Base-by-base conservation (phyloP, 164 flowering plant species). In the Liquidambar formosana region DNA sequence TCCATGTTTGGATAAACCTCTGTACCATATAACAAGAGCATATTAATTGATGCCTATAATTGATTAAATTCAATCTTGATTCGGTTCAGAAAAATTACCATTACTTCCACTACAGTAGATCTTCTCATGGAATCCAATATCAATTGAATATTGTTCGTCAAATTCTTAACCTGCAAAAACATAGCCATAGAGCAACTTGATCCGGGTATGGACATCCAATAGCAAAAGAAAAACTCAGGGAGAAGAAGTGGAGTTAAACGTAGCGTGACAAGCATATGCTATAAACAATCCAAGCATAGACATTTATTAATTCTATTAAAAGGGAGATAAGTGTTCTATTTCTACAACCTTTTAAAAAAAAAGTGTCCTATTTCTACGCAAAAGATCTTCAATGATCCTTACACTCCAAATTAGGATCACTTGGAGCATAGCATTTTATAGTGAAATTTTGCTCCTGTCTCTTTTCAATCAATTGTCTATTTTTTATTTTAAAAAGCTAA, bases 101-200 rank as follows among this genome's bases (percentile, higher is more conserved):
- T 83, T 21, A 85, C 81, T 83, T 90, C 96, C 21, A 90, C 83
- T 12, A 78, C 63, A 3, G 80, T 64, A 22, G 96, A 88, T 67
- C 62, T 51, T 66, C 79, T 73, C 72, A 90, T 63, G 38, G 89
- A 73, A n/a, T 84, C 88, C 80, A 87, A 60, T 69, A 90, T 86
- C 49, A 76, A 45, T 25, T 68, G 82, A n/a, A 84, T 66, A 61
- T 79, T 77, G 43, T 27, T 68, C 11, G 92, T 86, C 80, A 85
- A 69, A 47, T 62, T 65, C 58, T 64, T 73, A 26, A 90, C 90
- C 96, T 90, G 88, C 72, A 86, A 78, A 59, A 66, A 59, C 38
- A 71, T 11, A 57, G 52, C 44, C 62, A 69, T 21, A 58, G 19
- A 48, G 43, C 61, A 63, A 58, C 56, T 12, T 71, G 64, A 8